Conservation (phyloP, 2,329 filamentous ascomycete genomes). For the Celoporthe dispersa region DNA sequence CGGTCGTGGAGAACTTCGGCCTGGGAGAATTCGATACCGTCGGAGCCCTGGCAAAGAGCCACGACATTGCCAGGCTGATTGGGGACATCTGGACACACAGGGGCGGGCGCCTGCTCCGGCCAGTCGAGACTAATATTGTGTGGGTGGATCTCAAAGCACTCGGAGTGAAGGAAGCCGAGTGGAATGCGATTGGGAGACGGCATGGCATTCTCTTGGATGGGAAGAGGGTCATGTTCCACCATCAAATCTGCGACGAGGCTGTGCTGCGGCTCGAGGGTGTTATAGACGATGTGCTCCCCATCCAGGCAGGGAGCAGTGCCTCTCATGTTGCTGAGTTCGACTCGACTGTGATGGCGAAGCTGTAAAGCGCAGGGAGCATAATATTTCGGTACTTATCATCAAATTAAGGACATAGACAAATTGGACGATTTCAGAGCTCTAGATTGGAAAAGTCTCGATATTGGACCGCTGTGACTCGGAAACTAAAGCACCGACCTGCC, state of each 20-base stretch:
- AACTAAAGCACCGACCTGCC: too few relatives aligned
- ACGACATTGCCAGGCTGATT: too few relatives aligned
- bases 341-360: neutral
- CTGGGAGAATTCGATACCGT: slow-evolving; percentile 59
- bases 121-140: slow-evolving; percentile 84
- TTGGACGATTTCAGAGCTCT: too few relatives aligned
- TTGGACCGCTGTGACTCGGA: too few relatives aligned
- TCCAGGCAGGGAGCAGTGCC: too few relatives aligned
- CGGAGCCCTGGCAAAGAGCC: slow-evolving; percentile 30
- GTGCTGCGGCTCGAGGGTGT: too few relatives aligned
- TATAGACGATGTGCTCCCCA: too few relatives aligned
- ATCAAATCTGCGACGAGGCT: too few relatives aligned
- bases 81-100: slow-evolving; percentile 35
- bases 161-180: slow-evolving; percentile 55
- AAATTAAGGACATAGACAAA: neutral
- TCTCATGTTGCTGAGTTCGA: neutral
- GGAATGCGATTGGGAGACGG: slow-evolving; percentile 56
- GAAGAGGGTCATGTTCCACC: slow-evolving; percentile 42
- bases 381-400: neutral
- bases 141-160: slow-evolving; percentile 72
- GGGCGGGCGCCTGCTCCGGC: slow-evolving; percentile 67
- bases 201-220: slow-evolving; percentile 59
- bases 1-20: slow-evolving; percentile 58
- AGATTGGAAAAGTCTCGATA: too few relatives aligned
- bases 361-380: neutral